Evolutionary conservation across 805 yeast genomes (phyloP), one percentile per base, ranked within the genome.

Genomic region (Pichia membranifaciens): DNA sequence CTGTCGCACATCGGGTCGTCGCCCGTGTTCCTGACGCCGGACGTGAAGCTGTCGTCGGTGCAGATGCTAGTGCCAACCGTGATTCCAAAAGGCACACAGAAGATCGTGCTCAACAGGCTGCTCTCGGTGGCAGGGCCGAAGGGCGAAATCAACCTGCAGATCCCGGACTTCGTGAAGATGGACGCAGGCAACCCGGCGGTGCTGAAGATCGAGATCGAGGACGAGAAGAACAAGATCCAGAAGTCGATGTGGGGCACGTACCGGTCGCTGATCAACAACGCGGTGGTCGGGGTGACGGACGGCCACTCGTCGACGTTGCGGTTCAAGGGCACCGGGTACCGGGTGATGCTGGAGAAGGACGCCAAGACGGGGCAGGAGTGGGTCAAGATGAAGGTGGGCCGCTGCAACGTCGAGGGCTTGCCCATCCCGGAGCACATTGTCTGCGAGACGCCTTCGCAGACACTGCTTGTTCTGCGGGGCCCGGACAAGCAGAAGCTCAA

Each of bases 301-400:
- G 98, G 98, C 13, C 98, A 93, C 64, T 67, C 88, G 51, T 80
- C 93, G 22, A 84, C 90, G 47, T 74, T 93, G 53, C 86, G 81
- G 67, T 83, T 93, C 55, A 95, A 88, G 16, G 99, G 99, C 54
- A 91, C 98, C 12, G 99, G 99, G 64, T 93, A 86, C 76, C 82
- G 98, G 68, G 96, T 95, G 2, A 74, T 78, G 51, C 62, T 91
- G 17, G 95, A 87, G 56, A 52, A 54, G 15, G 54, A 51, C 20
- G 76, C 76, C 40, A 68, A 71, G 23, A 67, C 67, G 21, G 81
- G 79, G 16, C 70, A 67, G 32, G 72, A 78, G 49, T 73, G 75
- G 62, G 83, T 91, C 16, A 76, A 78, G 50, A 75, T 91, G 65
- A 89, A 93, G 62, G 84, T 90, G 21, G 99, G 99, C 31, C 87